Evolutionary conservation across 306 rosid genomes (phyloP).

Genomic region (Fagus sylvatica): DNA sequence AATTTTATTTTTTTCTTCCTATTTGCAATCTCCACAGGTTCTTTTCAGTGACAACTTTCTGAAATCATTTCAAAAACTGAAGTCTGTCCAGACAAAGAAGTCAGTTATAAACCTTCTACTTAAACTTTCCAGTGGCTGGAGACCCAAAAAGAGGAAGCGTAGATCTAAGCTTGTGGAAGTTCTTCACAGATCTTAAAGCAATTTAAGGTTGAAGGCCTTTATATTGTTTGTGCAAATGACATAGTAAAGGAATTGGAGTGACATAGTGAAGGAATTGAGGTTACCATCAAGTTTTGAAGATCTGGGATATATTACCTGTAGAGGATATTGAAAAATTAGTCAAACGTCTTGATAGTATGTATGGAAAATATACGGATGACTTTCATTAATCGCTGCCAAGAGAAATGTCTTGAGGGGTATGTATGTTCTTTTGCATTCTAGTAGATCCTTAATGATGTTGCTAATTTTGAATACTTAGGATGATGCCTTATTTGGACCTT

Average conservation of each 20-base stretch:
- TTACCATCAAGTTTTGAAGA: conserved; percentile 61
- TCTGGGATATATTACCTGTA: conserved; percentile 63
- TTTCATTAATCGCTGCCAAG: conserved; percentile 54
- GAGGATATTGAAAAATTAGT: conserved; percentile 60
- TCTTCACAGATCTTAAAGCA: conserved; percentile 52
- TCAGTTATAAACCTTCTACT: conserved; percentile 50
- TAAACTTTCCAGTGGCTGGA: conserved; percentile 70
- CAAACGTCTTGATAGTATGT: conserved; percentile 56
- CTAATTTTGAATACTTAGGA: background rate
- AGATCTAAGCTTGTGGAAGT: conserved; percentile 39
- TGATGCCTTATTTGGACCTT: background rate
- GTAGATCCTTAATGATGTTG: background rate
- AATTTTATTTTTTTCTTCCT: background rate
- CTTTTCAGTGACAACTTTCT: conserved; percentile 68
- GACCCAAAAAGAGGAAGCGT: conserved; percentile 52
- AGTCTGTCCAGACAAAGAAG: conserved; percentile 34
- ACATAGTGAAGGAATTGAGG: conserved; percentile 36
- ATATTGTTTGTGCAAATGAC: conserved; percentile 57
- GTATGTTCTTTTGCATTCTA: conserved; percentile 7
- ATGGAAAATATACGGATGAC: conserved; percentile 53
- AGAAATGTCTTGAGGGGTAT: conserved; percentile 58
- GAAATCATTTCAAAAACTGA: conserved; percentile 60
- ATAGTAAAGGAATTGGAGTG: conserved; percentile 46
- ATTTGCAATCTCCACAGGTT: conserved; percentile 41
- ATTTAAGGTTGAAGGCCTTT: conserved; percentile 58